These are phyloP conservation scores for Xylaria sp. DNA, from an alignment of 2,329 filamentous ascomycete genomes.

Conservation along the genomic window DNA sequence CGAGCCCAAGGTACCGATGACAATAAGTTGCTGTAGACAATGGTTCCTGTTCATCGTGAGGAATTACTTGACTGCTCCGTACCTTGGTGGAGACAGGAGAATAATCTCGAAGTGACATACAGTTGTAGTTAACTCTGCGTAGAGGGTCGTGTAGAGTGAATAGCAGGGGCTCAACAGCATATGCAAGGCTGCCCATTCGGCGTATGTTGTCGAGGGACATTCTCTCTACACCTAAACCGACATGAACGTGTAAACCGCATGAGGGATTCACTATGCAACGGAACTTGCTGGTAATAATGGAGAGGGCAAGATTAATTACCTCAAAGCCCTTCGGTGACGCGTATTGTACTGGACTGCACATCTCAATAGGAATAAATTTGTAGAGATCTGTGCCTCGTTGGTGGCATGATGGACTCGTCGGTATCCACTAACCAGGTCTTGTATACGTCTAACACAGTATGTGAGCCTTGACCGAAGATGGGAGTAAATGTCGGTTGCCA, in stretches of 20 bases:
- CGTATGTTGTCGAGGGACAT: conserved; percentile 26
- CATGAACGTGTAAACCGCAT: conserved; percentile 35
- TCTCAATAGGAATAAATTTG: conserved; percentile 16
- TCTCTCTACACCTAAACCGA: conserved; percentile 22
- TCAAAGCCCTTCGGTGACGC: conserved; percentile 17
- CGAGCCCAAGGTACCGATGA: conserved; percentile 24
- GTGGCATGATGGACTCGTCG: not conserved
- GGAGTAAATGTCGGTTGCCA: too few species aligned
- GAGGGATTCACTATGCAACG: conserved; percentile 21
- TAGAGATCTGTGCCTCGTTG: not conserved
- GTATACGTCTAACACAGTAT: not conserved
- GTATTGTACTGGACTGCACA: conserved; percentile 23
- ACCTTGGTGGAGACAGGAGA: not conserved
- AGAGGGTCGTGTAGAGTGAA: conserved; percentile 22
- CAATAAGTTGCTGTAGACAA: too few species aligned
- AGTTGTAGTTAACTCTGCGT: conserved; percentile 14
- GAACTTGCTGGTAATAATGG: conserved; percentile 11
- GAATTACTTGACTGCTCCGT: not conserved
- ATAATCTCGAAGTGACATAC: conserved; percentile 17
- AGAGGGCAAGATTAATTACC: conserved; percentile 13
- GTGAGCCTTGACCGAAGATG: too few species aligned
- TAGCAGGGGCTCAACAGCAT: conserved; percentile 30
- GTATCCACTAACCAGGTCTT: not conserved
- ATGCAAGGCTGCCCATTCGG: conserved; percentile 24
- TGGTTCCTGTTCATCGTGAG: not conserved